phyloP scores from a whole-genome alignment of 148 eudicot genomes.

The Rhododendron simsii region DNA sequence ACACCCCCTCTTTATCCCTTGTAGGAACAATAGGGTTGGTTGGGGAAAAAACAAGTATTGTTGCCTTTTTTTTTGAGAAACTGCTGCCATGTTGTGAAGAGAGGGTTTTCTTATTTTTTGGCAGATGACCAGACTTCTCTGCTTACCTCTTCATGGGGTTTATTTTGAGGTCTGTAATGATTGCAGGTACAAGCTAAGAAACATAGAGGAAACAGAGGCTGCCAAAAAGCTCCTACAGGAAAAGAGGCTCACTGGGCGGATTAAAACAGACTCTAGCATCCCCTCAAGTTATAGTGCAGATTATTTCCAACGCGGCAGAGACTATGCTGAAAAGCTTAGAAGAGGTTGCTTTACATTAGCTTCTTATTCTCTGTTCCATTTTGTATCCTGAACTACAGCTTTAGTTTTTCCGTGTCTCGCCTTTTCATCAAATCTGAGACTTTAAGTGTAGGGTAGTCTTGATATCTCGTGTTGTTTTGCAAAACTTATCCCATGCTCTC shows the following conservation, averaged over 20 bases:
- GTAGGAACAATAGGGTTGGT: not conserved
- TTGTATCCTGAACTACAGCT: not conserved
- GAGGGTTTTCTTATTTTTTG: not conserved
- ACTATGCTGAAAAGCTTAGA: constrained; percentile 89
- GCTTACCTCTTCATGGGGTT: not conserved
- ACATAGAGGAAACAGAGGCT: constrained; percentile 98
- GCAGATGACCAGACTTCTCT: not conserved
- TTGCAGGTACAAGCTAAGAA: constrained; percentile 78
- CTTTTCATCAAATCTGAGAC: not conserved
- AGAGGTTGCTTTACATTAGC: constrained; percentile 51
- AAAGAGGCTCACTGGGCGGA: constrained; percentile 67
- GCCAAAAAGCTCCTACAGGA: constrained; percentile 94
- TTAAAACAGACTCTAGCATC: constrained; percentile 60
- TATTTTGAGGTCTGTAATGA: not conserved
- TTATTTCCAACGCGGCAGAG: constrained; percentile 87
- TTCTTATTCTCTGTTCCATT: not conserved
- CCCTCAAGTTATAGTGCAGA: constrained; percentile 88
- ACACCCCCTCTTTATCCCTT: not conserved
- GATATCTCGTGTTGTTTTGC: not conserved
- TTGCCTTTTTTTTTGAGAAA: not conserved
- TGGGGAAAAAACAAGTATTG: not conserved
- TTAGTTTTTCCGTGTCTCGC: not conserved
- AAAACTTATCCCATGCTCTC: no score
- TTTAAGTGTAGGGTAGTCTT: not conserved
- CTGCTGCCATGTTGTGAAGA: not conserved